Base-by-base conservation (phyloP, 164 flowering plant genomes). In the Liriodendron chinense region DNA sequence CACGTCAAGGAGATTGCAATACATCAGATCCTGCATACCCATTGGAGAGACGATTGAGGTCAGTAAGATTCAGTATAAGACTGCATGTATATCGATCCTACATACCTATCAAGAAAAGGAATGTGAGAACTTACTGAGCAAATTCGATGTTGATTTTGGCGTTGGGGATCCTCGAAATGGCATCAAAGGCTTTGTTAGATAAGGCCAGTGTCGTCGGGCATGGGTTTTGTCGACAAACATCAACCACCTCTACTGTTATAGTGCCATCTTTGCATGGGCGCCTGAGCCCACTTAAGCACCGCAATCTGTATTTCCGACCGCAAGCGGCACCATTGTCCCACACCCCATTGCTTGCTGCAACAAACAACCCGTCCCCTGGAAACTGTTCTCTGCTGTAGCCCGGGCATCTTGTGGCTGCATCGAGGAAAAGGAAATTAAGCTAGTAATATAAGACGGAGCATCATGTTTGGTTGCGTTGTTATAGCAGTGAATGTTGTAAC, bases 261-360 rank as follows among this genome's bases (percentile, higher is more conserved):
- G 82, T 72, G 8, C 79, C 84, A n/a, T 59, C 84, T 65, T 80
- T 88, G 88, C 94, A 90, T 2, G 89, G 89, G 34, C 75, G 59
- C 7, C 70, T 83, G 20, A 25, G 84, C 2, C 91, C 92, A 70
- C 87, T 87, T 65, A 90, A 57, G 79, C 93, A 90, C 71, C 86
- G 22, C 72, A 88, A 21, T 13, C 83, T 73, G 62, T 90, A 90
- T 25, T 83, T 78, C 75, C 88, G 69, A 8, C 90, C 91, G 69
- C 91, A 90, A 5, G 93, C 88, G 3, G 90, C 91, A 57, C 90
- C 93, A 47, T 90, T 90, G 79, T 90, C 90, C 93, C 93, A 90
- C 71, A 87, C 24, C 4, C 86, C 90, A 20, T 83, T 85, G 48
- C 90, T 82, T 4, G 79, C 89, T 1, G 87, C 78, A 2, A 75